Evolutionary conservation across 1,139 yeast genomes (phyloP).

Genomic region (Taphrina flavorubra): DNA sequence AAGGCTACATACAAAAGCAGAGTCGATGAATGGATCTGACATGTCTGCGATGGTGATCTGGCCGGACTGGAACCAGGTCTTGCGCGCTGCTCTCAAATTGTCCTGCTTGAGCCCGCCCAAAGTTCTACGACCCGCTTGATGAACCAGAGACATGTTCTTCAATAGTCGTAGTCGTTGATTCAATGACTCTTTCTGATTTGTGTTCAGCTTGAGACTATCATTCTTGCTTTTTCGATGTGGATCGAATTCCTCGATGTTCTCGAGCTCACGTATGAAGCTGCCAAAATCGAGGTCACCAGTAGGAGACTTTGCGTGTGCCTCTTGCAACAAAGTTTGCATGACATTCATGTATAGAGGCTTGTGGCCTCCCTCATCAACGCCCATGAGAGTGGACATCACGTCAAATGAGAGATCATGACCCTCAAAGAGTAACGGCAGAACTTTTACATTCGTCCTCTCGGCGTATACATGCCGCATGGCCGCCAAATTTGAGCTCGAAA

Average conservation of each 20-base stretch:
- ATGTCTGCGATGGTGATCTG: slow-evolving; percentile 1
- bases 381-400: slow-evolving; percentile 1
- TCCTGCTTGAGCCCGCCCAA: background rate
- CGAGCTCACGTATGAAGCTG: background rate
- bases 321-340: slow-evolving; percentile 6
- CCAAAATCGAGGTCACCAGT: background rate
- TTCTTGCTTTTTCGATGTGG: background rate
- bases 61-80: background rate
- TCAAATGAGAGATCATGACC: slow-evolving; percentile 3
- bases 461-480: background rate
- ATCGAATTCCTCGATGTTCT: background rate
- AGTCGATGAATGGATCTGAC: slow-evolving; percentile 6
- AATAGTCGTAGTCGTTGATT: background rate
- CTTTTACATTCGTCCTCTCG: slow-evolving; percentile 8
- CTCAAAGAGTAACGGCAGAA: slow-evolving; percentile 4
- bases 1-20: slow-evolving; percentile 1
- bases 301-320: slow-evolving; percentile 2
- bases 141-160: slow-evolving; percentile 9
- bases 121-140: background rate
- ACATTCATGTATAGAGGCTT: slow-evolving; percentile 1
- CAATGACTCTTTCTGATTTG: background rate
- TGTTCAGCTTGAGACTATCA: slow-evolving; percentile 1
- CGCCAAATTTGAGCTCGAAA: background rate
- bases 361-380: background rate
- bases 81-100: background rate